Base-by-base conservation (phyloP, 2,329 filamentous ascomycete genomes). In the Achaetomium macrosporum region DNA sequence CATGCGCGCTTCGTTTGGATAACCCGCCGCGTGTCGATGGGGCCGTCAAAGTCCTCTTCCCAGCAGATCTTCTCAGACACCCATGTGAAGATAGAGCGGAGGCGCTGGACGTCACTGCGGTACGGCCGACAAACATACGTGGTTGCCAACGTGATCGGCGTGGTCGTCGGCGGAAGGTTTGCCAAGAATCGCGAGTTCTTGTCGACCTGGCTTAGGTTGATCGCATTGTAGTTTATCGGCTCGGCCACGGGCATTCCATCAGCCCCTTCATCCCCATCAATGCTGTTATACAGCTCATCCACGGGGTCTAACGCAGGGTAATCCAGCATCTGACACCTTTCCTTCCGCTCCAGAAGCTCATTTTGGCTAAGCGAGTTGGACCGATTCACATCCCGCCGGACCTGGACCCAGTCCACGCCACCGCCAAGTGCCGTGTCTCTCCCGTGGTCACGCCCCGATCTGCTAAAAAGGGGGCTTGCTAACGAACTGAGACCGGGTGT, bases 41-140 rank as follows among this genome's bases (percentile, higher is more conserved):
- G 78, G n/a, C 85, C 87, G 61, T 95, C 90, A 58, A 90, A 90
- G 59, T 95, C 90, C 63, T 96, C 92, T 66, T 99, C 93, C 93
- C 93, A 99, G 31, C 81, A 82, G 52, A 99, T 85, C 62, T 92
- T 90, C 67, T 99, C 93, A n/a, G 89, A 82, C 5, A 95, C 89
- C 92, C 92, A 99, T 1, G 88, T 96, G 65, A 97, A 99, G 57
- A 99, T 97, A 15, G 93, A 92, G 20, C 95, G 82, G 25, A 99
- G 72, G 35, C 91, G 82, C 68, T 99, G 93, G 0, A 96, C 89
- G 63, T 97, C 92, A 68, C 89, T 96, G 55, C 91, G 81, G 68
- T 96, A 96, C 0, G 93, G 95, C 29, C 93, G 83, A 65, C 95
- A 99, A 11, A 99, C 84, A 66, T 96, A 96, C 1, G 86, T 89